Conservation (phyloP, 148 eudicot species). For the Vaccinium corymbosum region DNA sequence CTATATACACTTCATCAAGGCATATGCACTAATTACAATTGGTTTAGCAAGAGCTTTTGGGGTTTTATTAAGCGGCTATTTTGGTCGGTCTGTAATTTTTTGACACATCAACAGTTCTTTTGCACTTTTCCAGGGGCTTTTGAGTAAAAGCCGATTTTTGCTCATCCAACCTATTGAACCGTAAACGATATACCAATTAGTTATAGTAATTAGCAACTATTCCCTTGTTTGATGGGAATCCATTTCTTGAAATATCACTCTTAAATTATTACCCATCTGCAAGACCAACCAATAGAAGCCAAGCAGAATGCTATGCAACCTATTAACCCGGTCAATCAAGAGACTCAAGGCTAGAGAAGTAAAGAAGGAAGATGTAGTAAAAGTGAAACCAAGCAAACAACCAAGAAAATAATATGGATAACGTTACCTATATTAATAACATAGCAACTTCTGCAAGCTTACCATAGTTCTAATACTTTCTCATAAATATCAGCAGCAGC, state of each 20-base stretch:
- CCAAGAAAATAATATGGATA: background rate
- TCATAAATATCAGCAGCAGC: constrained; percentile 73
- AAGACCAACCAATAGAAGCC: background rate
- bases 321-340: background rate
- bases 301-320: background rate
- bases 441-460: constrained; percentile 30
- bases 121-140: background rate
- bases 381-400: constrained; percentile 6
- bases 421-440: background rate
- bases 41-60: background rate
- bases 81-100: background rate
- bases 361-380: background rate
- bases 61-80: background rate
- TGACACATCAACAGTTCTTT: background rate
- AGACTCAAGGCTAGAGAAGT: background rate
- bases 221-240: background rate
- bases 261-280: background rate
- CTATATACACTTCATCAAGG: background rate
- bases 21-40: background rate
- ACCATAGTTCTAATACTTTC: constrained; percentile 76
- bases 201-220: background rate
- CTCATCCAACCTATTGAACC: background rate
- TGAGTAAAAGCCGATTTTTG: background rate
- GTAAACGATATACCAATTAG: background rate
- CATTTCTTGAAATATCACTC: background rate